Conservation (phyloP, 495 filamentous ascomycete species). For the Neurospora sp. region DNA sequence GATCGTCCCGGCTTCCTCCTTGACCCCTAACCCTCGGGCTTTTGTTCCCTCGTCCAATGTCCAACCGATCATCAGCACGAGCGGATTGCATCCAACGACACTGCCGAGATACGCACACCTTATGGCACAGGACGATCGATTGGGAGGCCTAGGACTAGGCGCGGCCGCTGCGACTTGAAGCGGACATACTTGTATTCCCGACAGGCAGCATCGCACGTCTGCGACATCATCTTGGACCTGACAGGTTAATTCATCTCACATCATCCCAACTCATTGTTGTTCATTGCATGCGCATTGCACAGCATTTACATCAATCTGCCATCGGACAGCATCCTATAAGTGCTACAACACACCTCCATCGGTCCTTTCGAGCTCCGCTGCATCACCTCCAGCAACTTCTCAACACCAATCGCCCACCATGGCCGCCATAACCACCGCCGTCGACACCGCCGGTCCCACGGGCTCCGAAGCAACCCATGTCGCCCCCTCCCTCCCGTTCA, state of each 20-base stretch:
- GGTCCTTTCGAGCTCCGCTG: no score
- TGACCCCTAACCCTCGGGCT: not conserved
- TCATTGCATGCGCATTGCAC: not conserved
- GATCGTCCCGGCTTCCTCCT: not conserved
- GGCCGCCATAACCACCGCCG: slow-evolving; percentile 5
- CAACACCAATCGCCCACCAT: slow-evolving; percentile 6
- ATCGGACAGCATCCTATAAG: not conserved
- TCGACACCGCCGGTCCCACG: not conserved
- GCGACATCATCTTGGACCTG: no score
- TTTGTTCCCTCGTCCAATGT: not conserved
- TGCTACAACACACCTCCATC: not conserved
- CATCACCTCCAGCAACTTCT: not conserved
- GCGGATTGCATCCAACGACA: not conserved
- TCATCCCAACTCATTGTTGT: no score
- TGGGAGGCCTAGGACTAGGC: no score
- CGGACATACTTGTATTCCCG: not conserved
- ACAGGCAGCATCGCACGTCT: not conserved
- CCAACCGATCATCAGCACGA: not conserved
- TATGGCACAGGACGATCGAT: no score
- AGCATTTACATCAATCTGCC: not conserved
- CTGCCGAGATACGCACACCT: no score
- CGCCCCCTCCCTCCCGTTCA: not conserved
- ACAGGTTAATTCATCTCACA: no score
- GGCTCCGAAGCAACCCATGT: not conserved
- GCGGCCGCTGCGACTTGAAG: not conserved